Percentiles rank a stretch among this genome's conserved stretches.
phyloP scores from a whole-genome alignment of 768 basidiomycete genomes.

The Agaricus blazei region DNA sequence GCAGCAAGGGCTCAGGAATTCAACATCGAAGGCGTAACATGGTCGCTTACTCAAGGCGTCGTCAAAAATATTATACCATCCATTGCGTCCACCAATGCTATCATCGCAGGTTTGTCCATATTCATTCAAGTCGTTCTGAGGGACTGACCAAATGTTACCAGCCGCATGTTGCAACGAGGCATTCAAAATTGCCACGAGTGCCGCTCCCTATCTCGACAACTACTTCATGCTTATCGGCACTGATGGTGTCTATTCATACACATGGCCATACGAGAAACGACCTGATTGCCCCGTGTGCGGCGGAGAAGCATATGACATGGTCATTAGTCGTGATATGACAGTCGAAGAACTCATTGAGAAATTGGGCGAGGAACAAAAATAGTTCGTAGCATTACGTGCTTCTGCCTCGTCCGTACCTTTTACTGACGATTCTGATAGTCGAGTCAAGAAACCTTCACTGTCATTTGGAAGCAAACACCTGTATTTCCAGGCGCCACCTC shows the following conservation, averaged over 20 bases:
- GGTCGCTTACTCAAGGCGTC: slow-evolving; percentile 96
- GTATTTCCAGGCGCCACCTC: slow-evolving; percentile 92
- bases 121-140: background rate
- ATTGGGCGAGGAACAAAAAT: slow-evolving; percentile 81
- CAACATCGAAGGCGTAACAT: slow-evolving; percentile 97
- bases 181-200: slow-evolving; percentile 96
- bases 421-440: slow-evolving; percentile 41
- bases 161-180: slow-evolving; percentile 99
- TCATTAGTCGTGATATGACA: slow-evolving; percentile 66
- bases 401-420: background rate
- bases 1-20: slow-evolving; percentile 84
- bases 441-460: slow-evolving; percentile 95
- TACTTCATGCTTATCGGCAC: slow-evolving; percentile 99
- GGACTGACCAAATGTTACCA: slow-evolving; percentile 19
- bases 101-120: slow-evolving; percentile 71
- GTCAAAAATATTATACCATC: slow-evolving; percentile 99
- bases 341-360: slow-evolving; percentile 87
- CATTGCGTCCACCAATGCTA: slow-evolving; percentile 97
- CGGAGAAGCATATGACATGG: slow-evolving; percentile 76
- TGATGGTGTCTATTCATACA: slow-evolving; percentile 94
- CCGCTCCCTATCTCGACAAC: slow-evolving; percentile 91
- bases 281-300: slow-evolving; percentile 97
- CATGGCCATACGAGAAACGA: slow-evolving; percentile 92
- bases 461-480: slow-evolving; percentile 72
- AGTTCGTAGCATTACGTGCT: slow-evolving; percentile 48